Percentiles rank a stretch among this genome's conserved stretches.
Evolutionary conservation across 768 basidiomycete genomes (phyloP).

Genomic region (Mycena kentingensis): DNA sequence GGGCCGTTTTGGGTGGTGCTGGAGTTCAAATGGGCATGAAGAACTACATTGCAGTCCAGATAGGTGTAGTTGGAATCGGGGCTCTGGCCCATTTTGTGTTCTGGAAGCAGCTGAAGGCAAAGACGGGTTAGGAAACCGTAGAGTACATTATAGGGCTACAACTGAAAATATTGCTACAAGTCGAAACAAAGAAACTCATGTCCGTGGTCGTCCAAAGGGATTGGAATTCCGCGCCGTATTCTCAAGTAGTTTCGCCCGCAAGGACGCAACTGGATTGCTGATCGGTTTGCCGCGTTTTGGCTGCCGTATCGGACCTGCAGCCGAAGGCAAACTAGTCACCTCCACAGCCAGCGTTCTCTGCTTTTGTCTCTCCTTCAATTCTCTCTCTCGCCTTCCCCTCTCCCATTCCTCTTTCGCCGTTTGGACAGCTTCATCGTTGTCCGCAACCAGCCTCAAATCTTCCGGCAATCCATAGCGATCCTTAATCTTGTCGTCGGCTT

Average conservation of each 20-base stretch:
- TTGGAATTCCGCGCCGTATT: conserved; percentile 53
- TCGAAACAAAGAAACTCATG: not conserved
- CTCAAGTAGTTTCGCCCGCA: conserved; percentile 59
- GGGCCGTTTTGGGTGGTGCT: conserved; percentile 67
- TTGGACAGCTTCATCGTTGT: conserved; percentile 58
- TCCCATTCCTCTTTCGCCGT: conserved; percentile 69
- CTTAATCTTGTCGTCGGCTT: conserved; percentile 71
- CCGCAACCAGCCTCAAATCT: conserved; percentile 63
- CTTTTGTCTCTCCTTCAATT: conserved; percentile 46
- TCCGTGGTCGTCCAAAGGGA: conserved; percentile 16
- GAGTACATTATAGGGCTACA: conserved; percentile 6
- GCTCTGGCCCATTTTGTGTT: not conserved
- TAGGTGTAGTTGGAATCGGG: not conserved
- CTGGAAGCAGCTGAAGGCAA: conserved; percentile 2
- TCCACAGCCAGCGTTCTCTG: conserved; percentile 45
- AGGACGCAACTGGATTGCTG: conserved; percentile 36
- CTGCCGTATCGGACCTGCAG: conserved; percentile 15
- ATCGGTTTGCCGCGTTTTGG: conserved; percentile 11
- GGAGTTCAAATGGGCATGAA: conserved; percentile 2
- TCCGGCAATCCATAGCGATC: conserved; percentile 77
- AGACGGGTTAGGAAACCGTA: not conserved
- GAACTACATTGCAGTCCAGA: not conserved
- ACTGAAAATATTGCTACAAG: conserved; percentile 15
- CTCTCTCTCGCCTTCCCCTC: conserved; percentile 50
- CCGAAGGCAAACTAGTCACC: conserved; percentile 19